Evolutionary conservation across 2,329 filamentous ascomycete species (phyloP).

Genomic region (Venturia effusa): DNA sequence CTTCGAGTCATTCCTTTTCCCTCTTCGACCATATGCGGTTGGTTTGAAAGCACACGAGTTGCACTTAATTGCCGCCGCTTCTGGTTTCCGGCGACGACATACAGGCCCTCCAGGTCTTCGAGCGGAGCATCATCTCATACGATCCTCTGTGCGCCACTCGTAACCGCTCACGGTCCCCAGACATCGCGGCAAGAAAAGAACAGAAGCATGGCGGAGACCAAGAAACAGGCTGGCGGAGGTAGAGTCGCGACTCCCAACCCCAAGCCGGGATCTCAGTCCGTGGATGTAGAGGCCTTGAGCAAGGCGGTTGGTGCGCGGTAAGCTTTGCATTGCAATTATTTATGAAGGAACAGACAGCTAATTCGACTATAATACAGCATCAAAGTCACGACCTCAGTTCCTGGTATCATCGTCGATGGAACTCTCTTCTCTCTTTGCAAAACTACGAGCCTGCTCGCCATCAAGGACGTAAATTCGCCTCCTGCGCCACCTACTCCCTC

Average conservation of each 20-base stretch:
- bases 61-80: slow-evolving; percentile 3
- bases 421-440: slow-evolving; percentile 52
- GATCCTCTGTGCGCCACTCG: not conserved
- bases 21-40: not conserved
- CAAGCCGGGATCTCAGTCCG: slow-evolving; percentile 32
- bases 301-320: slow-evolving; percentile 53
- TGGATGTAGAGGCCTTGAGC: slow-evolving; percentile 43
- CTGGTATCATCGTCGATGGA: slow-evolving; percentile 44
- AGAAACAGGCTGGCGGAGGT: slow-evolving; percentile 41
- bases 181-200: not conserved
- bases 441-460: slow-evolving; percentile 48
- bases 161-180: not conserved
- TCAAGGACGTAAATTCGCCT: slow-evolving; percentile 42
- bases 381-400: slow-evolving; percentile 44
- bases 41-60: not conserved
- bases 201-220: slow-evolving; percentile 43
- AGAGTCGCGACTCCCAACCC: slow-evolving; percentile 44
- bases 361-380: not conserved
- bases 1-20: slow-evolving; percentile 4
- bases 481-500: slow-evolving; percentile 26
- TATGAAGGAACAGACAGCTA: too few species aligned
- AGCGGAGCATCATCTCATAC: not conserved
- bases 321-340: slow-evolving; percentile 18
- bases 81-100: not conserved
- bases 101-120: slow-evolving; percentile 8